phyloP scores from a whole-genome alignment of 306 rosid species.

The Boehmeria nivea region DNA sequence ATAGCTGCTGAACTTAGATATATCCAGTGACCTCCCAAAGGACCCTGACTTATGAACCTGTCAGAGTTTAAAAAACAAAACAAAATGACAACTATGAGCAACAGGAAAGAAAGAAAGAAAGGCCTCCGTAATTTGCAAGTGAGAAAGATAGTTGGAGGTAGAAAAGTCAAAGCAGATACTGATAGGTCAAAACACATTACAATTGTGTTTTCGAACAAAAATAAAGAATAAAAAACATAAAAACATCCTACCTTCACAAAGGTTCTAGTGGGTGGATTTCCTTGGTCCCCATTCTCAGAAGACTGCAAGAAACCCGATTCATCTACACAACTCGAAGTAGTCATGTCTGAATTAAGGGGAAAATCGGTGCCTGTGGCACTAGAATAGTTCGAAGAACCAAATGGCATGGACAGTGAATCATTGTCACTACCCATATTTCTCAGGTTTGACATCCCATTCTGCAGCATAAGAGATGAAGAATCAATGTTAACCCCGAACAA shows the following conservation, averaged over 20 bases:
- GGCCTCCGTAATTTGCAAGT: not conserved
- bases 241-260: slow-evolving; percentile 61
- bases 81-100: not conserved
- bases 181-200: not conserved
- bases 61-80: slow-evolving; percentile 18
- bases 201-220: not conserved
- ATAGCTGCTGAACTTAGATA: slow-evolving; percentile 65
- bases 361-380: slow-evolving; percentile 47
- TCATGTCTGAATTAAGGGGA: slow-evolving; percentile 50
- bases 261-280: slow-evolving; percentile 51
- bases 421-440: slow-evolving; percentile 45
- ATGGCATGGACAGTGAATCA: slow-evolving; percentile 46
- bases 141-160: not conserved
- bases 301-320: slow-evolving; percentile 67
- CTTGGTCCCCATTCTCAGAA: slow-evolving; percentile 59
- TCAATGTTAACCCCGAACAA: slow-evolving; percentile 84
- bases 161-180: too few relatives aligned
- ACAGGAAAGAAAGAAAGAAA: not conserved
- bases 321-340: slow-evolving; percentile 52
- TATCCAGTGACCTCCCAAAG: slow-evolving; percentile 76
- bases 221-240: not conserved
- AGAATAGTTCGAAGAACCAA: slow-evolving; percentile 55
- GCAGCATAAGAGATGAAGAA: slow-evolving; percentile 68
- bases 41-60: slow-evolving; percentile 72
- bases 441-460: slow-evolving; percentile 53